A percentile compares a stretch with the other conserved stretches of the same genome.
phyloP scores from a whole-genome alignment of 495 filamentous ascomycete species.

The Astrothelium macrocarpum region DNA sequence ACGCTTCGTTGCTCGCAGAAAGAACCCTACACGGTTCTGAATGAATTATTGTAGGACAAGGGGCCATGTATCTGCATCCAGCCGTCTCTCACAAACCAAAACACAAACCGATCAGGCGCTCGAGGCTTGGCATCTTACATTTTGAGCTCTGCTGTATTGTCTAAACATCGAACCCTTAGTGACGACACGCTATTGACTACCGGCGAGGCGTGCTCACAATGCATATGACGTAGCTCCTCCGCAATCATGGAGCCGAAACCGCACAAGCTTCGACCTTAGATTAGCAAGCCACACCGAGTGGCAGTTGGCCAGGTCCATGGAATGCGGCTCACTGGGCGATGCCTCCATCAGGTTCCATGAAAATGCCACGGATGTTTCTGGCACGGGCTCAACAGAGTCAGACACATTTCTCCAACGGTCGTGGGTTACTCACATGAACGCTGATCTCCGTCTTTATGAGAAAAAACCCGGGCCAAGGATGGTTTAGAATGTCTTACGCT shows the following conservation, averaged over 20 bases:
- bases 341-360: background rate
- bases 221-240: constrained; percentile 5
- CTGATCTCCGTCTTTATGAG: background rate
- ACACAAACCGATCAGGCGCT: background rate
- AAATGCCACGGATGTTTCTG: background rate
- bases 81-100: background rate
- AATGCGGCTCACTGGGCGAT: constrained; percentile 1
- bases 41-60: background rate
- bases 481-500: background rate
- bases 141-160: background rate
- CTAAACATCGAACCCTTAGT: background rate
- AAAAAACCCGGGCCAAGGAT: background rate
- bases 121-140: background rate
- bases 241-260: background rate
- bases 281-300: background rate
- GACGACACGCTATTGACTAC: background rate
- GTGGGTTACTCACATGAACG: background rate
- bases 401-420: background rate
- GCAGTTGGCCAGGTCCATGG: background rate
- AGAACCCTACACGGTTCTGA: background rate
- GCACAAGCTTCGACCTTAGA: background rate
- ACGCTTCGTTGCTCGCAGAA: background rate
- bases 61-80: background rate
- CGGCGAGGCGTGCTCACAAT: background rate
- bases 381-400: background rate